These are phyloP conservation scores for Erodium moschatum DNA, from an alignment of 441 rosid genomes.

Conservation along the genomic window DNA sequence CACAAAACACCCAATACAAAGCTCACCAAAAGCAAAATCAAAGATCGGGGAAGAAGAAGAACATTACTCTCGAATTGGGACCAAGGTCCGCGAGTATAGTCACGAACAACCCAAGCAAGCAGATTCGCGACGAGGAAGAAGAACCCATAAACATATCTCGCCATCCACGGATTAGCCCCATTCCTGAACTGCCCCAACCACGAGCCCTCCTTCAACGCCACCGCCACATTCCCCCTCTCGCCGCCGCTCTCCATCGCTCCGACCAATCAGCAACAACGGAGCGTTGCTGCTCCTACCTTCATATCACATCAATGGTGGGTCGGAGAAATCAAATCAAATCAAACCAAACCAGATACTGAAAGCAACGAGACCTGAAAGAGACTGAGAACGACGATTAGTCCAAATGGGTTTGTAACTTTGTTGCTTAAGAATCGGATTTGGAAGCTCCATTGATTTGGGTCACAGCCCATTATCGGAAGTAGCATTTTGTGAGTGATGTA, in stretches of 20 bases:
- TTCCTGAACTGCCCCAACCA: constrained; percentile 76
- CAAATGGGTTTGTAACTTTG: too few species aligned
- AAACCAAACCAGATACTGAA: not conserved
- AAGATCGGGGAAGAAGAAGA: not conserved
- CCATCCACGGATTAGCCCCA: constrained; percentile 90
- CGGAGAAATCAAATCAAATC: not conserved
- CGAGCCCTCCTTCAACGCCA: constrained; percentile 34
- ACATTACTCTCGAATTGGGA: constrained; percentile 56
- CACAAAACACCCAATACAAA: not conserved
- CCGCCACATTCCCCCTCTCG: constrained; percentile 24
- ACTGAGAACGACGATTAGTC: not conserved
- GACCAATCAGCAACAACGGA: constrained; percentile 8
- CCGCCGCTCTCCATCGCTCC: constrained; percentile 44
- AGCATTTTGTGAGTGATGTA: too few species aligned
- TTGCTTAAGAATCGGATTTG: constrained; percentile 12
- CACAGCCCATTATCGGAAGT: too few species aligned
- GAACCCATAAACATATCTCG: constrained; percentile 74
- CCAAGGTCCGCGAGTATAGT: constrained; percentile 55
- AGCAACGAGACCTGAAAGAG: constrained; percentile 2
- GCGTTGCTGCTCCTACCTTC: not conserved
- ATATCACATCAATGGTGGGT: not conserved
- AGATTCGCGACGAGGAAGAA: constrained; percentile 69
- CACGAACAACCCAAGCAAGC: constrained; percentile 87
- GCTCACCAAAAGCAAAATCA: not conserved
- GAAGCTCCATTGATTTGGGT: not conserved